These are phyloP conservation scores for Annulohypoxylon truncatum DNA, from an alignment of 2,329 filamentous ascomycete genomes.

Conservation along the genomic window DNA sequence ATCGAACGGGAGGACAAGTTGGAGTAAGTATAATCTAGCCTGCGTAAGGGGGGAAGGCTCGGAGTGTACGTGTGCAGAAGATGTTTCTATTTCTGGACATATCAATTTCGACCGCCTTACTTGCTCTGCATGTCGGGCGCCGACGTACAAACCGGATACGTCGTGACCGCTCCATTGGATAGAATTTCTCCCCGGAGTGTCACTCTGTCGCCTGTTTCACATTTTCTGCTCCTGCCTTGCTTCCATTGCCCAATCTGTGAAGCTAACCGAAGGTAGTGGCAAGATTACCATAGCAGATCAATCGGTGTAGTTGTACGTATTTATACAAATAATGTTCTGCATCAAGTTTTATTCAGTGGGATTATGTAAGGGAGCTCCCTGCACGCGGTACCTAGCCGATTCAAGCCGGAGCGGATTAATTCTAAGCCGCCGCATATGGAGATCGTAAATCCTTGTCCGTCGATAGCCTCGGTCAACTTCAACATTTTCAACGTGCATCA, in stretches of 20 bases:
- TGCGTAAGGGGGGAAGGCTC: not conserved
- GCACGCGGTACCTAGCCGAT: not conserved
- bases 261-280: not conserved
- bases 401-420: conserved; percentile 7
- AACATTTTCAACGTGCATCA: not conserved
- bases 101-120: conserved; percentile 19
- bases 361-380: not conserved
- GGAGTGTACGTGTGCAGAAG: conserved; percentile 23
- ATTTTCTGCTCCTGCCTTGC: conserved; percentile 31
- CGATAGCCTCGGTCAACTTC: not conserved
- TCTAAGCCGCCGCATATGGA: not conserved
- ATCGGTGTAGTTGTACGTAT: not conserved
- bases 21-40: conserved; percentile 5
- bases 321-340: not conserved
- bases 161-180: conserved; percentile 21
- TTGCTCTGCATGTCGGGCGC: conserved; percentile 23
- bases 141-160: conserved; percentile 20
- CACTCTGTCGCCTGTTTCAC: conserved; percentile 37
- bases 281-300: not conserved
- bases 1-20: conserved; percentile 37
- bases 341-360: not conserved
- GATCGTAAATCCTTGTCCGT: not conserved
- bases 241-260: conserved; percentile 19
- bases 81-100: conserved; percentile 38
- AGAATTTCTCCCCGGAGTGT: conserved; percentile 24